These are phyloP conservation scores for Triticum urartu DNA, from an alignment of 176 grass and related monocot genomes.

Conservation along the genomic window DNA sequence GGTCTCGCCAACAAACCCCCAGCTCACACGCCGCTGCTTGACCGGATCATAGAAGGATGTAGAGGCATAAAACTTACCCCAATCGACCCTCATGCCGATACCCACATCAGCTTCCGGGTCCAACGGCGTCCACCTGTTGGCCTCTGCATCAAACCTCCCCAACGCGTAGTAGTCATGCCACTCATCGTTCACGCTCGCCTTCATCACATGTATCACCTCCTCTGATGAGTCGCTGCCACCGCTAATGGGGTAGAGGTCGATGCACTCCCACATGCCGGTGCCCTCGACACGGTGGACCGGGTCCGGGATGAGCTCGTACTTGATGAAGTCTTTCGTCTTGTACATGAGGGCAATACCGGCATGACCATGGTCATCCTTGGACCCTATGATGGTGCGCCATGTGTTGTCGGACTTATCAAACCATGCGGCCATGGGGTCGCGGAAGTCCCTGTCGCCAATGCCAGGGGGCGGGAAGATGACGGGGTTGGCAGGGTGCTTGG, in stretches of 20 bases:
- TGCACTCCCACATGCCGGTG: constrained; percentile 4
- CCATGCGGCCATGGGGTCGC: background rate
- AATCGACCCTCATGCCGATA: background rate
- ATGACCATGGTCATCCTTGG: background rate
- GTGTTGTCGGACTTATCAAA: background rate
- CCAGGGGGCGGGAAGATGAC: background rate
- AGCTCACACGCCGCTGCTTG: background rate
- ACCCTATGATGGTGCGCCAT: background rate
- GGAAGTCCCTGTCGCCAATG: background rate
- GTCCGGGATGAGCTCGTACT: background rate
- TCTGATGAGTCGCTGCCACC: background rate
- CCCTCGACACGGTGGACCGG: background rate
- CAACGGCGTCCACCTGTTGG: background rate
- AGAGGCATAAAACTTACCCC: background rate
- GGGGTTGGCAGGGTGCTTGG: background rate
- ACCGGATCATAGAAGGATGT: background rate
- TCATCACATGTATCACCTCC: background rate
- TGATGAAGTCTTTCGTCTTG: background rate
- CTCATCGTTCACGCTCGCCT: background rate
- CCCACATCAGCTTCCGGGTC: background rate
- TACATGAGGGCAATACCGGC: background rate
- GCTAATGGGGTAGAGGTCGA: background rate
- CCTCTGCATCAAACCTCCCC: background rate
- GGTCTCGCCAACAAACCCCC: background rate
- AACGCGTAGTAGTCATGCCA: background rate